phyloP scores from a whole-genome alignment of 2,329 filamentous ascomycete species.

The Fusarium dimerum region DNA sequence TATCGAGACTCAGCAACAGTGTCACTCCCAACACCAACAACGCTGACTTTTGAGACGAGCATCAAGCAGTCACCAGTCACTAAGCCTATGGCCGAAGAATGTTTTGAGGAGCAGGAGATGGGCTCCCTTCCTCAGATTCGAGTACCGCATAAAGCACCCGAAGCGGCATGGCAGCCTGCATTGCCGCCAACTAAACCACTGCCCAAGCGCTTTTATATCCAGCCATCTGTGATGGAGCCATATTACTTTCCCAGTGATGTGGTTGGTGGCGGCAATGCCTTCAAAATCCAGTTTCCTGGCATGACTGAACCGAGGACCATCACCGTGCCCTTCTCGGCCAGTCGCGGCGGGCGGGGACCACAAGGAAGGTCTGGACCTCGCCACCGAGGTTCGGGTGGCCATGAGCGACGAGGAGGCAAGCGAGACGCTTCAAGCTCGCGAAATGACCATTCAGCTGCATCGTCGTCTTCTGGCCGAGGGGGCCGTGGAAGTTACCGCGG shows the following conservation, averaged over 20 bases:
- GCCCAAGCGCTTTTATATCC: conserved; percentile 51
- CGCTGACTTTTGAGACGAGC: conserved; percentile 31
- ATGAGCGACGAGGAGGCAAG: conserved; percentile 34
- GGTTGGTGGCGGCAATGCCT: conserved; percentile 36
- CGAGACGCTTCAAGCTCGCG: conserved; percentile 35
- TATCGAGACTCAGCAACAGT: conserved; percentile 63
- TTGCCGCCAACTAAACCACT: conserved; percentile 55
- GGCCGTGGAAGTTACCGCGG: conserved; percentile 43
- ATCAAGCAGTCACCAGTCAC: conserved; percentile 52
- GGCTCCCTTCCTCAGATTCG: conserved; percentile 72
- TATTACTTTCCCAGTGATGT: conserved; percentile 36
- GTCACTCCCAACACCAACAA: conserved; percentile 54
- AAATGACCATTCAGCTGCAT: conserved; percentile 24
- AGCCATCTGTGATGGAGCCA: conserved; percentile 37
- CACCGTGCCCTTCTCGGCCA: conserved; percentile 37
- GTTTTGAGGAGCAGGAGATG: conserved; percentile 80
- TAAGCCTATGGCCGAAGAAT: conserved; percentile 74
- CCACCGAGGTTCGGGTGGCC: conserved; percentile 32
- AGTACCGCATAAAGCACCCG: conserved; percentile 63
- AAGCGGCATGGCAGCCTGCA: conserved; percentile 64
- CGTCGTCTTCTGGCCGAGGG: conserved; percentile 30
- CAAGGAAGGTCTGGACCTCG: conserved; percentile 29
- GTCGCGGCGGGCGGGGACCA: conserved; percentile 34
- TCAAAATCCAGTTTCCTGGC: conserved; percentile 45
- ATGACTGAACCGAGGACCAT: conserved; percentile 42